phyloP scores from a whole-genome alignment of 441 rosid genomes.

The Corymbia citriodora region DNA sequence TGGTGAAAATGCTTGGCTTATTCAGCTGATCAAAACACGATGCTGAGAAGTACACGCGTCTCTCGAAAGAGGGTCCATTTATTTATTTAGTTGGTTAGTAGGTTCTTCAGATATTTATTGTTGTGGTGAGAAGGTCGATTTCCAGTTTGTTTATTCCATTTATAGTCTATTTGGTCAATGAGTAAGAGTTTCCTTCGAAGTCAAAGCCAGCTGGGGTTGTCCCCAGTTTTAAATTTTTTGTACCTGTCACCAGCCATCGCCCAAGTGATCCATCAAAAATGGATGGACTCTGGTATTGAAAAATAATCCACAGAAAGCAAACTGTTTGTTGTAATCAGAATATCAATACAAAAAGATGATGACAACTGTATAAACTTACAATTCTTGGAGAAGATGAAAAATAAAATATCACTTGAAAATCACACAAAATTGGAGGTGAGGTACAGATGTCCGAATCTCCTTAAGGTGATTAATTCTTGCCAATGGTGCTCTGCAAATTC shows the following conservation, averaged over 20 bases:
- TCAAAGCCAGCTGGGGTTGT: neutral
- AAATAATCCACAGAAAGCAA: too few species aligned
- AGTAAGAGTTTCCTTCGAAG: neutral
- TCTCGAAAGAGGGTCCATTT: neutral
- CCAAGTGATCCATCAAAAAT: neutral
- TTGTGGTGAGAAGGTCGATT: neutral
- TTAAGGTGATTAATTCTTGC: too few species aligned
- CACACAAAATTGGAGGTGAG: too few species aligned
- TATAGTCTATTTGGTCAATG: neutral
- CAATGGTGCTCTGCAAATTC: too few species aligned
- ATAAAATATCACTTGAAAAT: too few species aligned
- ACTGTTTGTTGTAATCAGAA: too few species aligned
- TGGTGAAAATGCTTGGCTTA: neutral
- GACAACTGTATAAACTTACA: too few species aligned
- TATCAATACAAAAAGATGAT: too few species aligned
- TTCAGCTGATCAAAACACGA: neutral
- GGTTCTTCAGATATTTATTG: neutral
- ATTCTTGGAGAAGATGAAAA: too few species aligned
- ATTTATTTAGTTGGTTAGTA: neutral
- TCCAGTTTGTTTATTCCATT: neutral
- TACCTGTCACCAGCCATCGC: neutral
- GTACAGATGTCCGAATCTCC: too few species aligned
- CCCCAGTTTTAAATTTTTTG: neutral
- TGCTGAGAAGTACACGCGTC: neutral
- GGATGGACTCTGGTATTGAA: neutral